phyloP scores from a whole-genome alignment of 148 eudicot genomes.

The Persicaria tinctoria region DNA sequence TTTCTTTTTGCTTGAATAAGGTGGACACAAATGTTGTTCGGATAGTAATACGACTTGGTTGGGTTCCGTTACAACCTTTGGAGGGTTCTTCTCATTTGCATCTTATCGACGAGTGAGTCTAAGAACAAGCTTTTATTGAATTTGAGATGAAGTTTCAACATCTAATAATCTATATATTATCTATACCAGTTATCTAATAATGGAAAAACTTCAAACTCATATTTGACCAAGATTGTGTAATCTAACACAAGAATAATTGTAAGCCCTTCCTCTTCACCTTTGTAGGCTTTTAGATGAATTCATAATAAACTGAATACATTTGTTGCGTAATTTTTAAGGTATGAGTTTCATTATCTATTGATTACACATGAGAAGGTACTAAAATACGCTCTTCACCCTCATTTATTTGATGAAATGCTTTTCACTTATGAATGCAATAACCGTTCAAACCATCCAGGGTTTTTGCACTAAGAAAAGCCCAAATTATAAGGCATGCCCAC shows the following conservation, averaged over 20 bases:
- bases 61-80: conserved; percentile 1
- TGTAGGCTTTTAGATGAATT: neutral
- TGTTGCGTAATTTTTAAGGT: conserved; percentile 8
- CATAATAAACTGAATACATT: neutral
- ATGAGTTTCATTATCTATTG: conserved; percentile 17
- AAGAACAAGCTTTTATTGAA: neutral
- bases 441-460: neutral
- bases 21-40: conserved; percentile 8
- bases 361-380: conserved; percentile 25
- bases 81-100: neutral
- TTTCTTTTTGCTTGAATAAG: neutral
- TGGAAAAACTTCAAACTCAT: conserved; percentile 15
- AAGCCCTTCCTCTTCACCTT: neutral
- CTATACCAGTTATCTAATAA: conserved; percentile 9
- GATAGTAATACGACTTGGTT: conserved; percentile 8
- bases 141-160: no score
- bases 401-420: neutral
- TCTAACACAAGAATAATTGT: conserved; percentile 13
- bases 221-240: conserved; percentile 18
- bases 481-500: conserved; percentile 18
- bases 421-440: neutral
- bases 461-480: conserved; percentile 19
- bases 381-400: neutral
- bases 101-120: neutral
- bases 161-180: neutral